Base-by-base conservation (phyloP, 2,329 filamentous ascomycete genomes). In the Lasiodiplodia sp. region DNA sequence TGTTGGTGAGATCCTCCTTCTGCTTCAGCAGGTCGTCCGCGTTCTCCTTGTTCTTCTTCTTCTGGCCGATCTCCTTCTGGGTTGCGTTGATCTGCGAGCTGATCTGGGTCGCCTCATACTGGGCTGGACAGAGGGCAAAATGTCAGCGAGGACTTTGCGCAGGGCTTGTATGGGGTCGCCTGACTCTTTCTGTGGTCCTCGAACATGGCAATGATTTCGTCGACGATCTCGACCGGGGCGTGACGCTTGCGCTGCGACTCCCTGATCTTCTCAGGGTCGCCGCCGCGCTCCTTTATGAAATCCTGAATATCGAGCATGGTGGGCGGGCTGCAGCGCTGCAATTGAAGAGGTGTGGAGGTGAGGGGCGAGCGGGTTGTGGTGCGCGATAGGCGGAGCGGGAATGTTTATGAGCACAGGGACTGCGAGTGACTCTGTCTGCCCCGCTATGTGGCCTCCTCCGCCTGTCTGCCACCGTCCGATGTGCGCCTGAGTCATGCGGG, bases 11-110 rank as follows among this genome's bases (percentile, higher is more conserved):
- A 4, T 89, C 88, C 63, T 86, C 85, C 82, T 97, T 97, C 79
- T 95, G 85, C 77, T 90, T 84, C 69, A 97, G 85, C 70, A 97
- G 84, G 51, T 94, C 91, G 73, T 88, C 88, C 51, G 93, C 93
- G 78, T 95, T 89, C 83, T 97, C 93, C 85, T 97, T 97, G 73
- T 90, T 90, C 90, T 97, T 97, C 85, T 97, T 97, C 86, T 95
- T 96, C 76, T 88, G 84, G 21, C 92, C 93, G 77, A 98, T 97
- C 79, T 94, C 89, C 82, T 97, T 97, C 80, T 97, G 92, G 37
- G 93, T 87, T 23, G 88, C 89, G 82, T 98, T 98, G 81, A 97
- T 94, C 83, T 92, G 89, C 75, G 89, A 89, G 73, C 91, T 91
- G 73, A 96, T 87, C 79, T 97, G 93, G 23, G 90, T 93, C 8